A percentile compares a stretch with the other conserved stretches of the same genome.
These are phyloP conservation scores for Blastobotrys apis DNA, from an alignment of 1,139 yeast species.

Conservation along the genomic window DNA sequence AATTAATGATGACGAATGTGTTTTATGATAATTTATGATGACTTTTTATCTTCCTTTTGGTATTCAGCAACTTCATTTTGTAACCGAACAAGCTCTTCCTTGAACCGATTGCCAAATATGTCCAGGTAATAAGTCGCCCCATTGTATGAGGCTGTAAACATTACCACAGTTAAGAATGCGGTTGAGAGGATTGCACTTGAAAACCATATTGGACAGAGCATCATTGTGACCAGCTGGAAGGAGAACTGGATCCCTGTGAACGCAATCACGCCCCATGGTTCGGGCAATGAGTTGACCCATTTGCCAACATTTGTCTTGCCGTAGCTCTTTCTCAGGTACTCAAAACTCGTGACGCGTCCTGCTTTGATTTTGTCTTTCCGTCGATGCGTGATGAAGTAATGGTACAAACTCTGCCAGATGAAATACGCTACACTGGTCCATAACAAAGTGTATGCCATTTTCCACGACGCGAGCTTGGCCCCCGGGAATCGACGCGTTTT, in stretches of 20 bases:
- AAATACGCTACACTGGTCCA: conserved; percentile 83
- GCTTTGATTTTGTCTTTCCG: conserved; percentile 75
- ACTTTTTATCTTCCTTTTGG: conserved; percentile 1
- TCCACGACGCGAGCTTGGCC: conserved; percentile 65
- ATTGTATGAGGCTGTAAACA: conserved; percentile 75
- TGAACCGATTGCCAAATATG: conserved; percentile 76
- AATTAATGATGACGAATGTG: too few relatives aligned
- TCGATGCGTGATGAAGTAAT: conserved; percentile 82
- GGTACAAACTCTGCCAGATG: conserved; percentile 88
- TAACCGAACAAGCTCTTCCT: conserved; percentile 70
- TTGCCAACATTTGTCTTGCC: conserved; percentile 63
- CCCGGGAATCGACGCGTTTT: conserved; percentile 69
- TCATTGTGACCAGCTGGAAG: conserved; percentile 86
- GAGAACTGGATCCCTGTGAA: conserved; percentile 83
- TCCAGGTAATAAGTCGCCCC: conserved; percentile 96
- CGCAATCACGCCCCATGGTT: conserved; percentile 76
- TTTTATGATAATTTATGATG: neutral
- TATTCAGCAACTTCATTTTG: conserved; percentile 55
- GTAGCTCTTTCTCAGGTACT: conserved; percentile 71
- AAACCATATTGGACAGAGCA: conserved; percentile 84
- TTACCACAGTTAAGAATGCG: conserved; percentile 63
- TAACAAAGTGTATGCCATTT: conserved; percentile 63
- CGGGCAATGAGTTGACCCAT: conserved; percentile 78
- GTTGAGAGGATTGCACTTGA: conserved; percentile 63
- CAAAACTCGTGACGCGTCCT: conserved; percentile 86